A percentile compares a stretch with the other conserved stretches of the same genome.
phyloP scores from a whole-genome alignment of 495 filamentous ascomycete genomes.

The Talaromyces liani region DNA sequence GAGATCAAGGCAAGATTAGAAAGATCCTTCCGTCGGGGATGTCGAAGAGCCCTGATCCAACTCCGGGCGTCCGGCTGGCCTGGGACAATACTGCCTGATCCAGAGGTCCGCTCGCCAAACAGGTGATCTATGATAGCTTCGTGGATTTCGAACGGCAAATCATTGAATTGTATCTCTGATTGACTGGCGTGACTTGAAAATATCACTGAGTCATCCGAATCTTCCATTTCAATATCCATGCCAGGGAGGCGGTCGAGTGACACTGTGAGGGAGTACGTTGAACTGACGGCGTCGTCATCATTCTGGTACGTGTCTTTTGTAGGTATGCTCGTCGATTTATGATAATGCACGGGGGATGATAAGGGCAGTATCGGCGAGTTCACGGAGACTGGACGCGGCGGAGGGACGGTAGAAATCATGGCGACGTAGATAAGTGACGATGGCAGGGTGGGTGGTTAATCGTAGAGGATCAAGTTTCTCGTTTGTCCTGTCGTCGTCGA shows the following conservation, averaged over 20 bases:
- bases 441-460: constrained; percentile 1
- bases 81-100: constrained; percentile 39
- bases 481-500: not conserved
- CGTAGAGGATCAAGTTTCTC: not conserved
- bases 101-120: constrained; percentile 55
- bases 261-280: constrained; percentile 13
- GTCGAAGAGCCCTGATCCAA: constrained; percentile 59
- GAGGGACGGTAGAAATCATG: constrained; percentile 28
- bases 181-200: constrained; percentile 7
- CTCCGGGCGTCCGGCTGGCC: constrained; percentile 41
- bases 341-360: constrained; percentile 13
- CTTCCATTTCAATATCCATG: constrained; percentile 25
- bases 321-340: constrained; percentile 19
- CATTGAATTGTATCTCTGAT: constrained; percentile 29
- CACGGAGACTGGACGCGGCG: constrained; percentile 28
- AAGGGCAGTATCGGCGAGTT: constrained; percentile 23
- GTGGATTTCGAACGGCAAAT: constrained; percentile 63
- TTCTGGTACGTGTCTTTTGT: constrained; percentile 20
- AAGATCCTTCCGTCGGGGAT: constrained; percentile 57
- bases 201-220: constrained; percentile 7
- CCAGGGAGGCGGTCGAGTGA: constrained; percentile 16
- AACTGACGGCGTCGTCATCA: constrained; percentile 15
- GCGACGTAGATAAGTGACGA: not conserved
- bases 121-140: constrained; percentile 63
- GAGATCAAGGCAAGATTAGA: constrained; percentile 59